Evolutionary conservation across 129 eudicot genomes (phyloP), one percentile per base, ranked within the genome.

Genomic region (Pulicaria dysenterica): DNA sequence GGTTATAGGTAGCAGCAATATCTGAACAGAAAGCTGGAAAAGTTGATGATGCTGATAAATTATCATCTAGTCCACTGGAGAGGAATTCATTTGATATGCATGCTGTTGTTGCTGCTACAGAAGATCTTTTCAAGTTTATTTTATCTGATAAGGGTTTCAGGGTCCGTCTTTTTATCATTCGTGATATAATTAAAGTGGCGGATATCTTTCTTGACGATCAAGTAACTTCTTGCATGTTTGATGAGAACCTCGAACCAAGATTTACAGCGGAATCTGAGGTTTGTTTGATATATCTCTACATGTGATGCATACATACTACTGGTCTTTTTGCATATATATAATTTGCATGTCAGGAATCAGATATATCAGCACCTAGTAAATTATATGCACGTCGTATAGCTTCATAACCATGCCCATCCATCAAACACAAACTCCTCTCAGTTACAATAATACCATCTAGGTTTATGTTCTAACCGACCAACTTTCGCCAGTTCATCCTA

Each of bases 101-200:
- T 38, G 83, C 96, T 31, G 98, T 94, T 47, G 98, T 88, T 59
- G 73, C 95, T 38, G 95, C 98, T n/a, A 90, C 98, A 0, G 98
- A 94, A 83, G 98, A 94, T 81, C 89, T 94, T 59, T 69, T 94
- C 24, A 77, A 80, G 36, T 94, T 94, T 47, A 82, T 94, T 6
- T 67, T 94, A 67, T 87, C 96, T 7, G 91, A 90, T 8, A 90
- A 87, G 81, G 98, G 96, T 47, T 81, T 73, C 53, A 83, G 95
- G 72, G 95, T 94, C n/a, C 98, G 98, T 15, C 82, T 94, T 77
- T 84, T 80, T 73, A 86, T 94, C 53, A 58, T 88, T 19, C 87
- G 88, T 50, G 98, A 94, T 76, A 84, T 94, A 67, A 39, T 94
- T 5, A 83, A 77, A 61, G 95, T 93, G 41, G 87, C 92, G 3